Base-by-base conservation (phyloP, 192 early-diverging fungal species). In the Thamnidium elegans region DNA sequence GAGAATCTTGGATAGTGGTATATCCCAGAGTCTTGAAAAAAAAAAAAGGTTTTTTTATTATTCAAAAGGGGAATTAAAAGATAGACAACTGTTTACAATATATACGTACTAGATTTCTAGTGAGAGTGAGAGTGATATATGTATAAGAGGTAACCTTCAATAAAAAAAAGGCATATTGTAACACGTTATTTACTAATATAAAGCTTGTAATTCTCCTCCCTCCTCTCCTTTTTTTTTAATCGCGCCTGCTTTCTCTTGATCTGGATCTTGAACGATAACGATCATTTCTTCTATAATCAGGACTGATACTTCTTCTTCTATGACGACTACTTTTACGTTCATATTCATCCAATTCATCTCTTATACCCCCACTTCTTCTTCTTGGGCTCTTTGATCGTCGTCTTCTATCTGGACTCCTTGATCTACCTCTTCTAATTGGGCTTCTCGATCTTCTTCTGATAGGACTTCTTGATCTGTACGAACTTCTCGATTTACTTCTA, bases 291-390 rank as follows among this genome's bases (percentile, higher is more conserved):
- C 62, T 21, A 20, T 48, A 48, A 48, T 19, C 46, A 48, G 46
- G 46, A 13, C 46, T 48, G 14, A 48, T 5, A n/a, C 46, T 48
- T 30, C 39, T 45, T 14, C 58, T 59, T 26, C 23, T 23, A 23
- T 58, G 31, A 10, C 55, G 13, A 56, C 52, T 53, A 19, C 69
- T 54, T 42, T 50, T 66, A 32, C 60, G 55, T 51, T 72, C 60
- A 50, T 72, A 72, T 20, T 72, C 71, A 26, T 72, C 71, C 21
- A 67, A 62, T 11, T 72, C 71, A n/a, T 72, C 65, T 10, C 66
- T 44, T 15, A 30, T 31, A 31, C 42, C 36, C 42, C 65, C 17
- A 0, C 32, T 36, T 44, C 61, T 36, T 44, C 61, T 50, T 54
- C 70, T 42, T 51, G 42, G 45, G 21, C 20, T 19, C 1, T 44